Evolutionary conservation across 495 filamentous ascomycete species (phyloP).

Genomic region (Penicillium lividum): DNA sequence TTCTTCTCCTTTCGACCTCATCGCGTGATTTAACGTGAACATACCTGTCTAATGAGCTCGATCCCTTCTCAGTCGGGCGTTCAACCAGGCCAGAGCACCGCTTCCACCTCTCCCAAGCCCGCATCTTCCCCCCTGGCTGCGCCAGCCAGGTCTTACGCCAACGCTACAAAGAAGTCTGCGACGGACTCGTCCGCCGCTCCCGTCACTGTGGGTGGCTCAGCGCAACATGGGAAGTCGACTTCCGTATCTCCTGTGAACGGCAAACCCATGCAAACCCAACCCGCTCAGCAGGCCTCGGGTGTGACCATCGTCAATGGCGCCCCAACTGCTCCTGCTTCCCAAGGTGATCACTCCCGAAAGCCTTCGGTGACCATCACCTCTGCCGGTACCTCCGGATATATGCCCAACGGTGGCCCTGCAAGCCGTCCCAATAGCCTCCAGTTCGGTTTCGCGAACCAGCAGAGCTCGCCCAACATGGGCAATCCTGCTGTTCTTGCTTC

Average conservation of each 20-base stretch:
- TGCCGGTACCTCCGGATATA: conserved; percentile 69
- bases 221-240: conserved; percentile 81
- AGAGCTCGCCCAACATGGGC: conserved; percentile 66
- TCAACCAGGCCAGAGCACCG: conserved; percentile 57
- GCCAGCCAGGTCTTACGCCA: conserved; percentile 62
- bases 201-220: conserved; percentile 70
- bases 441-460: conserved; percentile 72
- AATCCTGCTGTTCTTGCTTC: conserved; percentile 46
- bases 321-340: conserved; percentile 52
- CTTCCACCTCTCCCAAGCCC: conserved; percentile 44
- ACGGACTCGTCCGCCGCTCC: conserved; percentile 64
- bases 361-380: conserved; percentile 86
- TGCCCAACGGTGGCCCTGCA: conserved; percentile 71
- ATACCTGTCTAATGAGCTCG: conserved; percentile 54
- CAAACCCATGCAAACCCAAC: conserved; percentile 61
- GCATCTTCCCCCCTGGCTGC: conserved; percentile 58
- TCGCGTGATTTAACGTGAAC: conserved; percentile 31
- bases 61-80: conserved; percentile 51
- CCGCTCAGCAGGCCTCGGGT: conserved; percentile 44
- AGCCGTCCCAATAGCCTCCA: conserved; percentile 64
- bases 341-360: conserved; percentile 74
- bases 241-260: conserved; percentile 82
- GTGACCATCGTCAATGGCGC: conserved; percentile 70
- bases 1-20: conserved; percentile 16
- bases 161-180: conserved; percentile 80